Evolutionary conservation across 2,329 filamentous ascomycete genomes (phyloP), one percentile per base, ranked within the genome.

Genomic region (Nakataea oryzae): DNA sequence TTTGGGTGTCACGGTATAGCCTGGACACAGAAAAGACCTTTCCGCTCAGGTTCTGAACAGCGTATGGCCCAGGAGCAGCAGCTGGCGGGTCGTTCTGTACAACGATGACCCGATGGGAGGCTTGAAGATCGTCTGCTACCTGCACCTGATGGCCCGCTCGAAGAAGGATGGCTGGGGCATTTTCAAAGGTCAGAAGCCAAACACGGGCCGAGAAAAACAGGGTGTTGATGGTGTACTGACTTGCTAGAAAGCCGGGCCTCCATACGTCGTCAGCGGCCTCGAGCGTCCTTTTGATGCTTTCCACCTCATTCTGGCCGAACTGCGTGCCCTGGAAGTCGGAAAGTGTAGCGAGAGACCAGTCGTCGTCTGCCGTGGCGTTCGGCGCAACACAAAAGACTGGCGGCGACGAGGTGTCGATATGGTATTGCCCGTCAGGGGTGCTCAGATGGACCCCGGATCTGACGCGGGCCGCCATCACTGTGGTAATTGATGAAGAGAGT

Each of bases 1-100:
- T 59, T 21, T 59, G n/a, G 4, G 28, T 34, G 60, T 75, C 73
- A 2, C 67, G 65, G 64, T 76, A 75, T 3, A 75, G 68, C 1
- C 73, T 69, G 64, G 71, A 74, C 27, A 70, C 73, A 14, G 70
- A 70, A 61, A 74, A 69, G 50, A 74, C 61, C 1, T 66, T 63
- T 0, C 74, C 74, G 2, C 70, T 71, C 26, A 64, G 55, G 3
- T 65, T 65, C 29, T 75, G 68, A 8, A 75, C 62, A 63, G 75
- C 75, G 65, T 75, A 75, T 0, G 74, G 74, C 0, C 74, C 74
- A 11, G 26, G 57, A 34, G 32, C n/a, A 3, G 21, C n/a, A 14
- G 17, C 32, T 17, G 21, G 27, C 12, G 12, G n/a, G 41, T 59
- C 30, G 7, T 59, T 34, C 21, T 27, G 30, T 21, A 58, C 29